Evolutionary conservation across 2,329 filamentous ascomycete genomes (phyloP).

Genomic region (Lecanicillium sp.): DNA sequence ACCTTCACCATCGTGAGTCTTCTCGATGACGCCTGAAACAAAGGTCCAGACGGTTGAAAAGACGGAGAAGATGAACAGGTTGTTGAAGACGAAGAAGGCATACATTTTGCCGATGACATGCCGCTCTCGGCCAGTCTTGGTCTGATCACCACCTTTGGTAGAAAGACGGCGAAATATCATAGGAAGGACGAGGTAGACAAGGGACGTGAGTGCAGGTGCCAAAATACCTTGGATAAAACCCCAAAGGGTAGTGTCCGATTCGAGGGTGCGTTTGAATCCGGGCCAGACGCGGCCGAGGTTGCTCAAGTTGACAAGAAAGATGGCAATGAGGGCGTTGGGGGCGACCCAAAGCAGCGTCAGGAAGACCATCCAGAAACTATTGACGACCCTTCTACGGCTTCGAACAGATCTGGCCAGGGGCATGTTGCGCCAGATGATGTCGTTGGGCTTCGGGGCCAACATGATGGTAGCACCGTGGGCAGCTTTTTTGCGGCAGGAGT

Average conservation of each 20-base stretch:
- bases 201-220: constrained; percentile 78
- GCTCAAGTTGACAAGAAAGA: constrained; percentile 80
- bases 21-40: constrained; percentile 54
- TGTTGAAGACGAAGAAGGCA: constrained; percentile 96
- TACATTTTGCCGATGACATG: constrained; percentile 90
- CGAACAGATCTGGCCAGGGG: constrained; percentile 60
- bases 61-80: constrained; percentile 85
- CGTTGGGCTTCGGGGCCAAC: constrained; percentile 78
- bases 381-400: constrained; percentile 66
- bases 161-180: constrained; percentile 86
- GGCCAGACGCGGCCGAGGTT: constrained; percentile 78
- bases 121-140: constrained; percentile 84
- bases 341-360: constrained; percentile 82
- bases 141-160: constrained; percentile 76
- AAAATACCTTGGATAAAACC: constrained; percentile 85
- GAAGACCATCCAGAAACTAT: constrained; percentile 74
- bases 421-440: constrained; percentile 96
- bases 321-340: constrained; percentile 88
- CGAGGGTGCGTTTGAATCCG: constrained; percentile 60
- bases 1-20: constrained; percentile 43
- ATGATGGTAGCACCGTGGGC: constrained; percentile 69
- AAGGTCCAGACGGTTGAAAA: constrained; percentile 80
- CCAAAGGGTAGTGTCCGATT: constrained; percentile 61
- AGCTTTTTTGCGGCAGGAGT: constrained; percentile 70
- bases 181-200: constrained; percentile 81